phyloP scores from a whole-genome alignment of 202 grass and related monocot genomes.

The Setaria italica region DNA sequence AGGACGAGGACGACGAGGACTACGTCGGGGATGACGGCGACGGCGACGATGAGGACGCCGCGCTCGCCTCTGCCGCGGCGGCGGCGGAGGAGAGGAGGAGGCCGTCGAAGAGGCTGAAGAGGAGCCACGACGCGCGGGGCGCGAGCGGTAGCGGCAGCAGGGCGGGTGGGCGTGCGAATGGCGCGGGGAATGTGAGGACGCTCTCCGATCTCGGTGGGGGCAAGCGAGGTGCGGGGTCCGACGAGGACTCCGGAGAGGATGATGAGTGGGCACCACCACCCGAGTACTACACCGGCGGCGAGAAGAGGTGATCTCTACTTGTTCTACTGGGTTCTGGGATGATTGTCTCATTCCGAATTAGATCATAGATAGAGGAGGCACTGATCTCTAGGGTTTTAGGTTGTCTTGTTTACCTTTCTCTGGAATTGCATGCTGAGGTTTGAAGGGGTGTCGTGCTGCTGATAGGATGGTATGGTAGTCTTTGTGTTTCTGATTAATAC shows the following conservation, averaged over 20 bases:
- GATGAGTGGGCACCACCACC: conserved; percentile 56
- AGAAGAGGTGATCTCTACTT: conserved; percentile 68
- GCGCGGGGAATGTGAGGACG: conserved; percentile 54
- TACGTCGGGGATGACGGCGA: conserved; percentile 48
- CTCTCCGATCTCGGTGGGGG: conserved; percentile 59
- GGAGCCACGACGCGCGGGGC: conserved; percentile 8
- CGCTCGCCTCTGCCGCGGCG: conserved; percentile 4
- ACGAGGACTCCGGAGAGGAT: conserved; percentile 57
- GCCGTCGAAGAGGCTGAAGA: conserved; percentile 62
- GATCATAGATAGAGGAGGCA: not conserved
- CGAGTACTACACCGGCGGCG: conserved; percentile 69
- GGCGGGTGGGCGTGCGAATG: conserved; percentile 25
- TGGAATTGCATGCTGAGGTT: not conserved
- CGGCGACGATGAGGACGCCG: conserved; percentile 44
- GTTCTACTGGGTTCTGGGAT: not conserved
- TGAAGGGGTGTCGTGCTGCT: not conserved
- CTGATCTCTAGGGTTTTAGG: conserved; percentile 39
- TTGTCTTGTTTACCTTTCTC: not conserved
- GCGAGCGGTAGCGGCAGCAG: conserved; percentile 39
- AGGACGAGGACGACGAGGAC: conserved; percentile 47
- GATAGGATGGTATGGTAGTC: not conserved
- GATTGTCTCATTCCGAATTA: not conserved
- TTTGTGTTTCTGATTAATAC: conserved; percentile 15
- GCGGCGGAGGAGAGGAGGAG: conserved; percentile 35
- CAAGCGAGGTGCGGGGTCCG: conserved; percentile 48